Conservation (phyloP, 2,329 filamentous ascomycete species). For the Aspergillus unguis region DNA sequence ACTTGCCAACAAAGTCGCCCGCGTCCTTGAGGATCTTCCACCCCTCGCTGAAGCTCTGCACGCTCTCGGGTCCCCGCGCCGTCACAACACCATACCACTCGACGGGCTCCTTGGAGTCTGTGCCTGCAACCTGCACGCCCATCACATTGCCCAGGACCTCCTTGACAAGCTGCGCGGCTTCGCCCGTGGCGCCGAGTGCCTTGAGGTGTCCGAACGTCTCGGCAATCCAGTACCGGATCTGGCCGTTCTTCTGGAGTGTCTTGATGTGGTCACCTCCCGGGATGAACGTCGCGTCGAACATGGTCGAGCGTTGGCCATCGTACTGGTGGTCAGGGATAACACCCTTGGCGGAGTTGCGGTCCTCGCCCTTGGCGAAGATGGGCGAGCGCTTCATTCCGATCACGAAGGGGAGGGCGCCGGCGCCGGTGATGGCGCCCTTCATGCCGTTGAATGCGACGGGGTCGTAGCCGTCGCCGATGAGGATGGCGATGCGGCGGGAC, state of each 20-base stretch:
- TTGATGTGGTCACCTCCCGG: slow-evolving; percentile 65
- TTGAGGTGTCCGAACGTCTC: slow-evolving; percentile 74
- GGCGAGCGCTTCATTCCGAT: slow-evolving; percentile 64
- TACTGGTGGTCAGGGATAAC: slow-evolving; percentile 72
- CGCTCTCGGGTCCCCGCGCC: slow-evolving; percentile 21
- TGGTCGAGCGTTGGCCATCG: slow-evolving; percentile 70
- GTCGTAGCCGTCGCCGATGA: slow-evolving; percentile 77
- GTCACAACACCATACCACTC: slow-evolving; percentile 38
- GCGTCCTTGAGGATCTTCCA: slow-evolving; percentile 62
- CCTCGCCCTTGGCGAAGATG: slow-evolving; percentile 48
- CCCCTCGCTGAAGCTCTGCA: slow-evolving; percentile 20
- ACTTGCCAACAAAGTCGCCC: slow-evolving; percentile 66
- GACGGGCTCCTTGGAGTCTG: slow-evolving; percentile 15
- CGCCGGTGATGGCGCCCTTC: slow-evolving; percentile 52
- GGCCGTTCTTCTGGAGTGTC: slow-evolving; percentile 65
- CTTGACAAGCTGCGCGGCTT: slow-evolving; percentile 32
- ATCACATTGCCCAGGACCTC: slow-evolving; percentile 26
- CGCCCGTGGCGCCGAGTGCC: background rate
- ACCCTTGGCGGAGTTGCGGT: slow-evolving; percentile 57
- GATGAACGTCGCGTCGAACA: slow-evolving; percentile 77
- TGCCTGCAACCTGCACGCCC: slow-evolving; percentile 25
- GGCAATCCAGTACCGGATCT: slow-evolving; percentile 71
- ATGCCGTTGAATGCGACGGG: slow-evolving; percentile 62
- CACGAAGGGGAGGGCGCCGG: slow-evolving; percentile 65
- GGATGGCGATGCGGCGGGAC: slow-evolving; percentile 68